A percentile compares a stretch with the other conserved stretches of the same genome.
phyloP scores from a whole-genome alignment of 768 basidiomycete genomes.

The Tylopilus rubrobrunneus region DNA sequence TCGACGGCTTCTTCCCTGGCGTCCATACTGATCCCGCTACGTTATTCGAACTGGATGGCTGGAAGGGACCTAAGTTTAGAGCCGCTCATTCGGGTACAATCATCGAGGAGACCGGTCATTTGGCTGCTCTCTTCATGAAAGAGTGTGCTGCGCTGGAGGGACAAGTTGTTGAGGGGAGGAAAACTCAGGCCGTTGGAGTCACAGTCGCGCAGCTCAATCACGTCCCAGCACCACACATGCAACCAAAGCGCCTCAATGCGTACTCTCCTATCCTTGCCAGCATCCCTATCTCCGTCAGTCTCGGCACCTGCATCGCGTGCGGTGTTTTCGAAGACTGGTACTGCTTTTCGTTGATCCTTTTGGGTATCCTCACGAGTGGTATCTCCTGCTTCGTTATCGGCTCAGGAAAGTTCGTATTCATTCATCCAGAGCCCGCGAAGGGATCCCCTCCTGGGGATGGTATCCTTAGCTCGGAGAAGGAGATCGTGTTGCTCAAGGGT shows the following conservation, averaged over 20 bases:
- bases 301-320: conserved; percentile 26
- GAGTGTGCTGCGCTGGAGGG: conserved; percentile 15
- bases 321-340: conserved; percentile 33
- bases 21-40: conserved; percentile 30
- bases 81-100: conserved; percentile 32
- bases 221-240: conserved; percentile 15
- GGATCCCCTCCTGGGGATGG: conserved; percentile 28
- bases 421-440: conserved; percentile 21
- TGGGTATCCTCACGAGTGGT: conserved; percentile 31
- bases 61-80: conserved; percentile 31
- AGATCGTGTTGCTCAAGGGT: conserved; percentile 27
- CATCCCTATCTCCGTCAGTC: conserved; percentile 29
- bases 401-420: conserved; percentile 27
- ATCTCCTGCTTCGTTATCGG: conserved; percentile 33
- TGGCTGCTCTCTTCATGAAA: conserved; percentile 28
- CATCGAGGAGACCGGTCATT: conserved; percentile 30
- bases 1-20: conserved; percentile 34
- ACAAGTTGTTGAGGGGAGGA: conserved; percentile 21
- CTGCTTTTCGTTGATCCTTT: conserved; percentile 32
- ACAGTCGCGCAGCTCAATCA: conserved; percentile 27
- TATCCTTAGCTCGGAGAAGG: conserved; percentile 17
- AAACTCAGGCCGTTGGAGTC: conserved; percentile 21
- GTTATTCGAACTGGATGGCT: conserved; percentile 30
- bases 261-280: conserved; percentile 25
- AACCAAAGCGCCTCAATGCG: conserved; percentile 17